A percentile compares a stretch with the other conserved stretches of the same genome.
phyloP scores from a whole-genome alignment of 169 alveolate genomes.

The Eimeria falciformis region DNA sequence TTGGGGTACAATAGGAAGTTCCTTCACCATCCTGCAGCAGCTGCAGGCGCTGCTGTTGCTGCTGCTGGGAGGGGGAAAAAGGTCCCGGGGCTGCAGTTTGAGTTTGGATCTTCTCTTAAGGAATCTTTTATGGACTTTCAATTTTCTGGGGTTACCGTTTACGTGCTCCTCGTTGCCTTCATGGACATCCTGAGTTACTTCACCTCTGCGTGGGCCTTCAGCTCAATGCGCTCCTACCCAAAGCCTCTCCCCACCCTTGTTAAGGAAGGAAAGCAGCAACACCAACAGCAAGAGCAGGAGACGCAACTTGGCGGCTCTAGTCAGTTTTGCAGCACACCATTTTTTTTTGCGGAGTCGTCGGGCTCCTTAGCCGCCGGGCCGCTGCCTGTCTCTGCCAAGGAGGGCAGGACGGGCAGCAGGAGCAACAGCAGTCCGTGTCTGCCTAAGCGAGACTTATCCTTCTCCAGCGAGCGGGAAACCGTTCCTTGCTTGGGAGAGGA shows the following conservation, averaged over 20 bases:
- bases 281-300: constrained; percentile 12
- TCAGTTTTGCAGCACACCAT: not conserved
- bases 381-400: not conserved
- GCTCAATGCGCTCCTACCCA: constrained; percentile 76
- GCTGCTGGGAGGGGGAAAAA: not conserved
- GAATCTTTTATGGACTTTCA: constrained; percentile 76
- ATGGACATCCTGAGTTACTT: constrained; percentile 79
- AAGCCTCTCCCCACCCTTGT: constrained; percentile 73
- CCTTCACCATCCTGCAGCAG: too few relatives aligned
- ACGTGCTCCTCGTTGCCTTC: constrained; percentile 77
- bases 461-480: not conserved
- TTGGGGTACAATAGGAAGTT: too few relatives aligned
- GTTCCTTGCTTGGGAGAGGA: too few relatives aligned
- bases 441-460: not conserved
- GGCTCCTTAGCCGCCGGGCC: not conserved
- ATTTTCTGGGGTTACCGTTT: constrained; percentile 80
- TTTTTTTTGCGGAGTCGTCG: not conserved
- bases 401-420: not conserved
- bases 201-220: constrained; percentile 72
- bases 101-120: constrained; percentile 66
- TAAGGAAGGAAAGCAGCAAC: constrained; percentile 1
- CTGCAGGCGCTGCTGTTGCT: not conserved
- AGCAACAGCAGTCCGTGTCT: not conserved
- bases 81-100: constrained; percentile 49
- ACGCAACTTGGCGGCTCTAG: not conserved